Evolutionary conservation across 495 filamentous ascomycete genomes (phyloP).

Genomic region (Aspergillus steynii): DNA sequence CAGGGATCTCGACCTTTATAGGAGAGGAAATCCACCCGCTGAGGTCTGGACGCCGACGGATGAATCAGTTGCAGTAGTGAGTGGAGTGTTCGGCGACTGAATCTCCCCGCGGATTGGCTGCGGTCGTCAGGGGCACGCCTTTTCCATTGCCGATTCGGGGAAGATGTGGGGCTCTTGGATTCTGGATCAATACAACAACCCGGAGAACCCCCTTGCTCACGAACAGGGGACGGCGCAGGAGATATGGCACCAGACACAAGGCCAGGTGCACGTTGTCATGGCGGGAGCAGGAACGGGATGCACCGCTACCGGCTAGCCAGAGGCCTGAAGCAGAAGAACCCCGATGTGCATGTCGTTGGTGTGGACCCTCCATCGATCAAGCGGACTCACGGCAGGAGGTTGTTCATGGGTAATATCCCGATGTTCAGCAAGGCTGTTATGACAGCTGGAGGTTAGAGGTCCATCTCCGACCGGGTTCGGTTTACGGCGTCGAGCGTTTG

Average conservation of each 20-base stretch:
- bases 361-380: constrained; percentile 61
- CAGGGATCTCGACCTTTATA: no score
- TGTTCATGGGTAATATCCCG: background rate
- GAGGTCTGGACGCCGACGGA: no score
- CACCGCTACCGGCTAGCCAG: constrained; percentile 82
- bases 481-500: constrained; percentile 1
- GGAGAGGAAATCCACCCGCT: no score
- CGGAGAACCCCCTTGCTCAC: constrained; percentile 80
- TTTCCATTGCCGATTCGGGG: constrained; percentile 71
- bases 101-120: no score
- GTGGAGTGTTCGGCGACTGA: no score
- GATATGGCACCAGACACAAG: constrained; percentile 80
- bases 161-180: constrained; percentile 86
- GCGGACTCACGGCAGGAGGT: constrained; percentile 33
- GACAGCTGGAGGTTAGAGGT: background rate
- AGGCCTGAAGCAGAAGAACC: constrained; percentile 70
- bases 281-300: constrained; percentile 86
- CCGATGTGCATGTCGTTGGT: no score
- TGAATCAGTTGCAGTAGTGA: no score
- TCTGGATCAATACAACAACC: constrained; percentile 83
- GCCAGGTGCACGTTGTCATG: constrained; percentile 71
- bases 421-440: background rate
- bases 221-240: constrained; percentile 86
- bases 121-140: constrained; percentile 50
- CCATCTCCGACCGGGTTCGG: background rate